These are phyloP conservation scores for Alternaria metachromatica DNA, from an alignment of 2,329 filamentous ascomycete species.

Conservation along the genomic window DNA sequence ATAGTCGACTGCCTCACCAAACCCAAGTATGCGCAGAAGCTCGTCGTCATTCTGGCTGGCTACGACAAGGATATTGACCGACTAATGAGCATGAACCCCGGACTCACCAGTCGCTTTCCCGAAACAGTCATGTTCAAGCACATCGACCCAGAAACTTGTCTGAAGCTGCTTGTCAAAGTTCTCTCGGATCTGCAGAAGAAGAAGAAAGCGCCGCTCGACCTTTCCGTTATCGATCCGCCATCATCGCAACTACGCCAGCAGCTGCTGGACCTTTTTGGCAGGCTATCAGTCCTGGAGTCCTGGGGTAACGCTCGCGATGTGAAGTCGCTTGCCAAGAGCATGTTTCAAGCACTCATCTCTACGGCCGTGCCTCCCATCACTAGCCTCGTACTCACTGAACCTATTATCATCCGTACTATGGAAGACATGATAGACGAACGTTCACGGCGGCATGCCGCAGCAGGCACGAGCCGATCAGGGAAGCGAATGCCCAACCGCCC, in stretches of 20 bases:
- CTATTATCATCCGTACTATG: slow-evolving; percentile 32
- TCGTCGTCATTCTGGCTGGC: slow-evolving; percentile 73
- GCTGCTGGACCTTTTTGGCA: slow-evolving; percentile 46
- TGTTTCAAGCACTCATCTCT: slow-evolving; percentile 52
- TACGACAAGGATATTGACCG: slow-evolving; percentile 71
- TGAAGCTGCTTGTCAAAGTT: slow-evolving; percentile 49
- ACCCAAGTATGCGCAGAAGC: slow-evolving; percentile 62
- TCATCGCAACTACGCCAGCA: slow-evolving; percentile 15
- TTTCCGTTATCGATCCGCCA: slow-evolving; percentile 32
- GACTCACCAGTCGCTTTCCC: slow-evolving; percentile 69
- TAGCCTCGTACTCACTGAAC: slow-evolving; percentile 29
- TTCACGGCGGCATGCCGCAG: slow-evolving; percentile 23
- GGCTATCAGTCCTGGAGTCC: slow-evolving; percentile 53
- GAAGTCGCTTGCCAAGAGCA: slow-evolving; percentile 58
- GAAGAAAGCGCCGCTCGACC: slow-evolving; percentile 40
- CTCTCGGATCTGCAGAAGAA: slow-evolving; percentile 33
- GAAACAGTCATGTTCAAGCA: slow-evolving; percentile 64
- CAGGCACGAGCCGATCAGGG: slow-evolving; percentile 22
- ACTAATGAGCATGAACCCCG: slow-evolving; percentile 67
- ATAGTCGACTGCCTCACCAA: slow-evolving; percentile 63
- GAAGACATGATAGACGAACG: slow-evolving; percentile 46
- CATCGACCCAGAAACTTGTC: slow-evolving; percentile 38
- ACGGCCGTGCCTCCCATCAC: slow-evolving; percentile 21
- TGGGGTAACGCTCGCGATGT: slow-evolving; percentile 73
- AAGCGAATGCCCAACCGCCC: background rate